phyloP scores from a whole-genome alignment of 2,329 filamentous ascomycete species.

The Diaporthe aspalathi region DNA sequence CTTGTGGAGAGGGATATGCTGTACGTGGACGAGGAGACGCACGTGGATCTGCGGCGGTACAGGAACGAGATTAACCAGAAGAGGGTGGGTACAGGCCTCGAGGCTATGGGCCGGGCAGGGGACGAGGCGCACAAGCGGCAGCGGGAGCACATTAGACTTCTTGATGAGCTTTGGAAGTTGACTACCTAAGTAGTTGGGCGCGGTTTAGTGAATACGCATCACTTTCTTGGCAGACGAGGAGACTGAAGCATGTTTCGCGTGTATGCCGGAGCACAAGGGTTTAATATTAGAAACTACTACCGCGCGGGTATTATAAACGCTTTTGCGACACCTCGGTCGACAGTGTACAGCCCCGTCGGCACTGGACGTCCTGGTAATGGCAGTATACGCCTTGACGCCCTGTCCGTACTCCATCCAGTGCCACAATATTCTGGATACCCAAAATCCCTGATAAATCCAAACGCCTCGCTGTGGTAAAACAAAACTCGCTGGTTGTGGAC shows the following conservation, averaged over 20 bases:
- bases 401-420: not conserved
- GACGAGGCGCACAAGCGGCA: not conserved
- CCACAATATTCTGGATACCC: not conserved
- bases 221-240: no score
- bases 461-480: constrained; percentile 38
- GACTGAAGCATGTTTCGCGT: not conserved
- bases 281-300: constrained; percentile 28
- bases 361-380: not conserved
- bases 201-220: not conserved
- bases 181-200: not conserved
- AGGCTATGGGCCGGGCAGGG: not conserved
- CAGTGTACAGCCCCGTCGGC: not conserved
- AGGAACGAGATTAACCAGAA: constrained; percentile 11
- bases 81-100: not conserved
- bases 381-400: not conserved
- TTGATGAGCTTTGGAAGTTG: not conserved
- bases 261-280: constrained; percentile 12
- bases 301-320: constrained; percentile 8
- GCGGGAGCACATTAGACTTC: not conserved
- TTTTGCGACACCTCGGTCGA: not conserved
- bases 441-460: constrained; percentile 28
- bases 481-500: constrained; percentile 31
- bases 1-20: not conserved
- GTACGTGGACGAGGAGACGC: not conserved
- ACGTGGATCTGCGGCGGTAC: constrained; percentile 2